Evolutionary conservation across 164 flowering plant species (phyloP).

Genomic region (grape (Vitis vinifera)): ASM3070453v1 NC_081818.1:23986501-23987000

Average conservation of each 20-base stretch:
- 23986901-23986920: constrained; percentile 28
- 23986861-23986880: constrained; percentile 31
- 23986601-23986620: constrained; percentile 61
- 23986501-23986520: not conserved
- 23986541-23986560: constrained; percentile 45
- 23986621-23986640: constrained; percentile 98
- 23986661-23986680: constrained; percentile 32
- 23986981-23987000: constrained; percentile 19
- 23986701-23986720: constrained; percentile 10
- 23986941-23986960: constrained; percentile 26
- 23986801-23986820: constrained; percentile 12
- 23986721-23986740: constrained; percentile 10
- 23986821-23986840: constrained; percentile 21
- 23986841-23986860: constrained; percentile 33
- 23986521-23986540: not conserved
- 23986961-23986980: constrained; percentile 17
- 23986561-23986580: constrained; percentile 48
- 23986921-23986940: constrained; percentile 20
- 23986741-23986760: not conserved
- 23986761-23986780: constrained; percentile 15
- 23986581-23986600: constrained; percentile 89
- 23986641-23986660: constrained; percentile 51
- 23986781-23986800: constrained; percentile 16
- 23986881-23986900: constrained; percentile 38
- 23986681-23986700: constrained; percentile 34